These are phyloP conservation scores for Fraxinus xanthoxyloides DNA, from an alignment of 305 asterid genomes.

Conservation along the genomic window DNA sequence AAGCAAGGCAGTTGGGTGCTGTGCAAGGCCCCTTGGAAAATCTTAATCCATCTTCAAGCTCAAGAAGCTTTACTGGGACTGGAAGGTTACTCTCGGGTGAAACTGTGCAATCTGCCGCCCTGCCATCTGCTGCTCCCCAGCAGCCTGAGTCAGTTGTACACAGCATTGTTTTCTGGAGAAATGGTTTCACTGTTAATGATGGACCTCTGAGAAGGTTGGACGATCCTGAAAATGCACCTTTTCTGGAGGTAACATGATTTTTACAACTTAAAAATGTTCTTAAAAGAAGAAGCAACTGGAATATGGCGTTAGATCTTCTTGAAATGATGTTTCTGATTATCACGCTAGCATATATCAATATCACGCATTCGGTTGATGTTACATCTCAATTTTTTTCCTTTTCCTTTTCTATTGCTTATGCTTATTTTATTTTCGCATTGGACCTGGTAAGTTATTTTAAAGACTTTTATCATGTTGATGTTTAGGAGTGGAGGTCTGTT, in stretches of 20 bases:
- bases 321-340: not conserved
- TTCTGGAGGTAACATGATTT: constrained; percentile 62
- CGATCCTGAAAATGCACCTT: constrained; percentile 81
- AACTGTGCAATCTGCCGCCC: constrained; percentile 45
- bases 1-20: constrained; percentile 83
- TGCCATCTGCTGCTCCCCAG: constrained; percentile 52
- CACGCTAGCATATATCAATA: not conserved
- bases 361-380: not conserved
- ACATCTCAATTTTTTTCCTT: not conserved
- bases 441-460: not conserved
- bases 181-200: constrained; percentile 85
- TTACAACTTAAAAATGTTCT: not conserved
- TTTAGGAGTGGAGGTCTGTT: not conserved
- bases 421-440: not conserved
- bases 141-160: constrained; percentile 72
- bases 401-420: not conserved
- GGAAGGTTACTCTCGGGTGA: constrained; percentile 83
- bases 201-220: constrained; percentile 90
- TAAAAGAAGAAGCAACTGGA: not conserved
- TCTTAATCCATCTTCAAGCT: constrained; percentile 69
- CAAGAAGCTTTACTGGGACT: constrained; percentile 73
- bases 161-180: constrained; percentile 92
- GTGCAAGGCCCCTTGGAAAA: constrained; percentile 57
- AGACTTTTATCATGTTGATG: not conserved
- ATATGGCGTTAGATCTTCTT: not conserved